phyloP scores from a whole-genome alignment of 139 green algal species.

The Picochlorum sp. region DNA sequence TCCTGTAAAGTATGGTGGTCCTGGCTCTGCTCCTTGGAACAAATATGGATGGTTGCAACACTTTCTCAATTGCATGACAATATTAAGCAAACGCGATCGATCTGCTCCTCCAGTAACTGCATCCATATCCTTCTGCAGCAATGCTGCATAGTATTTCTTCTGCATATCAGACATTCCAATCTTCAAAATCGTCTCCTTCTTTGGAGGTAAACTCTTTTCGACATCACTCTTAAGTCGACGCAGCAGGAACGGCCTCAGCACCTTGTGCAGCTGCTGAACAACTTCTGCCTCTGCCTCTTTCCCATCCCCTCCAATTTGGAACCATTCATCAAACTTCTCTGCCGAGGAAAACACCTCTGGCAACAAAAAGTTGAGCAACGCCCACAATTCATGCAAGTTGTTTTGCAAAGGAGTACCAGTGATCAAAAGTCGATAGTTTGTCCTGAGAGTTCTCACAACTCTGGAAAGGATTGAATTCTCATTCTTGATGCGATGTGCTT shows the following conservation, averaged over 20 bases:
- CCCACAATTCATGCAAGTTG: constrained; percentile 96
- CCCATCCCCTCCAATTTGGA: constrained; percentile 52
- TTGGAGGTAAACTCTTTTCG: constrained; percentile 89
- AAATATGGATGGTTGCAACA: constrained; percentile 96
- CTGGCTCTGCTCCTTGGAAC: constrained; percentile 85
- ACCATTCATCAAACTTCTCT: constrained; percentile 98
- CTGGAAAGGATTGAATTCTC: constrained; percentile 89
- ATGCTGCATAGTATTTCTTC: constrained; percentile 72
- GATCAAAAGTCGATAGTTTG: constrained; percentile 96
- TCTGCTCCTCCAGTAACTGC: constrained; percentile 74
- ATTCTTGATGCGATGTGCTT: constrained; percentile 99
- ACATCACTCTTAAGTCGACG: constrained; percentile 95
- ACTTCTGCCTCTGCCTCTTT: constrained; percentile 80
- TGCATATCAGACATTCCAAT: constrained; percentile 97
- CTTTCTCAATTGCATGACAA: constrained; percentile 99
- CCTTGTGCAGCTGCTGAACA: constrained; percentile 96
- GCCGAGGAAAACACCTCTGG: constrained; percentile 86
- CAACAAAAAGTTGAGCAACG: constrained; percentile 98
- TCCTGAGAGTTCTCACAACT: constrained; percentile 78
- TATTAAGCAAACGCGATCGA: constrained; percentile 91
- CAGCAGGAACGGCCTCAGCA: constrained; percentile 96
- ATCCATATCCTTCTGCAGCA: constrained; percentile 94
- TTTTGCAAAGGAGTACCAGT: constrained; percentile 92
- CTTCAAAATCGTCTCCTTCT: constrained; percentile 99
- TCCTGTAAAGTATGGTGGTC: constrained; percentile 86